Evolutionary conservation across 2,329 filamentous ascomycete genomes (phyloP).

Genomic region (Fusarium verticillioides): DNA sequence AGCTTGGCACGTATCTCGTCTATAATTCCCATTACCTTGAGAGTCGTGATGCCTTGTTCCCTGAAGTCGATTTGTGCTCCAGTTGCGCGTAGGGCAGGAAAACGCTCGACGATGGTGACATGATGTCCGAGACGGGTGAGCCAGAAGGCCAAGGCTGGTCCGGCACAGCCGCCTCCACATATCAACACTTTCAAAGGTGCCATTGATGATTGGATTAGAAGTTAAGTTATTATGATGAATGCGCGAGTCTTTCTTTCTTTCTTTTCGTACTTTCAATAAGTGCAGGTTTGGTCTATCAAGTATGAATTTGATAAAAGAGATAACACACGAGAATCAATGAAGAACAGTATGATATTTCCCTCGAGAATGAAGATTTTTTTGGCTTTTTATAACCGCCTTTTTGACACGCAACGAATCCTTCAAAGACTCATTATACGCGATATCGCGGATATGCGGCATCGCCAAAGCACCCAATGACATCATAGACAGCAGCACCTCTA

Average conservation of each 20-base stretch:
- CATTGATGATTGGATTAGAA: not conserved
- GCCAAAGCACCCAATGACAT: not conserved
- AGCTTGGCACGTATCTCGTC: slow-evolving; percentile 4
- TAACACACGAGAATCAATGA: not conserved
- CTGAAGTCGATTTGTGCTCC: slow-evolving; percentile 32
- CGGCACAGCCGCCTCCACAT: slow-evolving; percentile 50
- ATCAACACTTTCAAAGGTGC: slow-evolving; percentile 39
- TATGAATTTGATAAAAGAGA: not conserved
- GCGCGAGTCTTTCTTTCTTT: not conserved
- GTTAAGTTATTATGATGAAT: not conserved
- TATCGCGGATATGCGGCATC: not conserved
- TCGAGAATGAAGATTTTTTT: too few species aligned
- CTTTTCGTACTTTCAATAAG: not conserved
- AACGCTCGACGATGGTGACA: slow-evolving; percentile 55
- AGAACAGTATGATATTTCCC: not conserved
- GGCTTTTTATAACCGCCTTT: not conserved
- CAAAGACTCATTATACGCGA: not conserved
- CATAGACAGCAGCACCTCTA: not conserved
- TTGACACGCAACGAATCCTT: not conserved
- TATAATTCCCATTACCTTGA: slow-evolving; percentile 18
- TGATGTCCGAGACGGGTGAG: slow-evolving; percentile 44
- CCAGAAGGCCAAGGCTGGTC: slow-evolving; percentile 48
- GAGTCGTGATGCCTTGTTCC: slow-evolving; percentile 20
- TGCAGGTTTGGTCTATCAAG: not conserved
- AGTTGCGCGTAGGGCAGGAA: slow-evolving; percentile 23